phyloP scores from a whole-genome alignment of 257 asterid species.

The Gentiana dahurica region DNA sequence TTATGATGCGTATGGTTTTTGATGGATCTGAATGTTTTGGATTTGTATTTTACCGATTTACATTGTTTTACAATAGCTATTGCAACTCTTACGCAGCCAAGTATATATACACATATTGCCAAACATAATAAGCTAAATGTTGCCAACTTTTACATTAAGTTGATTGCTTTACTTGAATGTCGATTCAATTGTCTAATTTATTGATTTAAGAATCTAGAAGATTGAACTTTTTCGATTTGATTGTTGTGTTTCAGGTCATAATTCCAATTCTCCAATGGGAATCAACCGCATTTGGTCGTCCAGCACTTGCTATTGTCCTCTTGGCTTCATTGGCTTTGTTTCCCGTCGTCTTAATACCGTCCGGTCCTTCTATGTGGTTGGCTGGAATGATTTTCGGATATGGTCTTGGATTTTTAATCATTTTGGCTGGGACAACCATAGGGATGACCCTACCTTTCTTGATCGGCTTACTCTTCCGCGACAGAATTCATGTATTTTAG shows the following conservation, averaged over 20 bases:
- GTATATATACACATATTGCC: no score
- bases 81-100: no score
- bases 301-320: slow-evolving; percentile 60
- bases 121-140: no score
- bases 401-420: slow-evolving; percentile 76
- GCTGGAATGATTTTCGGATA: slow-evolving; percentile 97
- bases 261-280: slow-evolving; percentile 83
- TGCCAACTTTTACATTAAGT: no score
- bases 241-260: slow-evolving; percentile 39
- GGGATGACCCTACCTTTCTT: slow-evolving; percentile 80
- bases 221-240: slow-evolving; percentile 19
- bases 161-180: no score
- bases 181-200: not conserved
- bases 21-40: no score
- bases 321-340: slow-evolving; percentile 75
- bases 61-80: no score
- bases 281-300: slow-evolving; percentile 88
- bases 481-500: slow-evolving; percentile 61
- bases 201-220: not conserved
- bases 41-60: no score
- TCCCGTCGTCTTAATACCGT: slow-evolving; percentile 77
- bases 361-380: slow-evolving; percentile 98
- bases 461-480: slow-evolving; percentile 72
- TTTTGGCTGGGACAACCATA: slow-evolving; percentile 78
- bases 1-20: no score